Evolutionary conservation across 805 yeast genomes (phyloP), one percentile per base, ranked within the genome.

Genomic region (Pichia scutulata): DNA sequence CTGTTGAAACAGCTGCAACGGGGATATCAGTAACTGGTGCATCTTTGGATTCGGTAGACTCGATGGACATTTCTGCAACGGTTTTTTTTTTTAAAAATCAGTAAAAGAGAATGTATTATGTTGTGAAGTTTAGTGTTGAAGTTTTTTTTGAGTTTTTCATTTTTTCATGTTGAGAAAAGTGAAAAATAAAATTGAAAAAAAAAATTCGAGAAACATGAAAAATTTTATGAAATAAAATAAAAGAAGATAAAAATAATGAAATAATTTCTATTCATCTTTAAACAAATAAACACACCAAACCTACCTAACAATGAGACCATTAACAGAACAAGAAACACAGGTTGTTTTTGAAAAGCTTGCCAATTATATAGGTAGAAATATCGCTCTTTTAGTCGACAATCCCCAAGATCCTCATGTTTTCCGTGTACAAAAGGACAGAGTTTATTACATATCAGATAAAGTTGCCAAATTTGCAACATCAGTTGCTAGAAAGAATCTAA

Each of bases 321-420:
- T 92, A 57, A 92, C 98, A 57, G 99, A 92, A 66, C 97, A 89
- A 67, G 99, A 93, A 67, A 92, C 99, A 41, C 89, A 86, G 67
- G 92, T 85, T 18, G 96, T 93, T 41, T 92, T 93, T 67, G 98
- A 93, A 65, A 93, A 93, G 70, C 78, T 93, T 51, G 97, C 98
- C 54, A 92, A 86, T 67, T 93, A 93, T 63, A 87, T 93, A 57
- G 99, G 99, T n/a, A 78, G 97, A 67, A 93, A 92, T 69, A 92
- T 93, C 51, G 81, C 96, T 7, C 82, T 82, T 54, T 72, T 93
- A 52, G 88, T 93, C 52, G 95, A 92, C 61, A 84, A 89, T 63
- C 80, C 81, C 47, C 85, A 85, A 57, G 86, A 87, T 59, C 95
- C 96, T 19, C 96, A 89, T 70, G 96, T 95, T 39, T 89, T 93